Base-by-base conservation (phyloP, 257 asterid species). In the Linderniella brevidens region DNA sequence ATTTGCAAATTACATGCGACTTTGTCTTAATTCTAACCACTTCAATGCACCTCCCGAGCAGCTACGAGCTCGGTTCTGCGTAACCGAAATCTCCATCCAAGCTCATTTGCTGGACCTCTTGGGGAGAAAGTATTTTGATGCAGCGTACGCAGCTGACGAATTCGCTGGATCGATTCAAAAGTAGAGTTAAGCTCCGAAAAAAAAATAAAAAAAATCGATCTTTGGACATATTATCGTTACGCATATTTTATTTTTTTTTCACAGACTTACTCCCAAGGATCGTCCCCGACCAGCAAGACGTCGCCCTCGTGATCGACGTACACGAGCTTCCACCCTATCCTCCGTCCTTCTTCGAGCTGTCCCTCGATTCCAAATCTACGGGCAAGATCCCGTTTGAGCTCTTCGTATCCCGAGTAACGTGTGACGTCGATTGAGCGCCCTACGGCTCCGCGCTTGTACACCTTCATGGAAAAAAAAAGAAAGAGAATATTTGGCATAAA, bases 381-480 rank as follows among this genome's bases (percentile, higher is more conserved):
- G 19, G 98, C 98, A 59, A 88, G 70, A 57, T 88, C 96, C 55
- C 73, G 82, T 60, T 77, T 88, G 32, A 88, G 85, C 51, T 84
- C 98, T 20, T 78, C 92, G 40, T 88, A 88, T 54, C 94, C 99
- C 39, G 66, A 58, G 64, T 85, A 90, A 42, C 96, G 87, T 4
- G 80, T 59, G 13, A 85, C 82, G 61, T 90, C 99, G 18, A 90
- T 85, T 5, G 95, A 82, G 62, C 99, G 73, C 29, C 99, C 99
- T 18, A 90, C 99, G n/a, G 96, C 92, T 37, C 96, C 99, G 9
- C 99, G 83, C 56, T 90, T 90, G 66, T 81, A 92, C 44, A 85
- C 99, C 99, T 90, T 49, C 53, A 56, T 56, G 47, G 64, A 53
- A 49, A 53, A 49, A 35, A 6, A 35, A 3, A 17, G 37, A 17